phyloP scores from a whole-genome alignment of 306 rosid species.

The Cyclanthera cordifolia region DNA sequence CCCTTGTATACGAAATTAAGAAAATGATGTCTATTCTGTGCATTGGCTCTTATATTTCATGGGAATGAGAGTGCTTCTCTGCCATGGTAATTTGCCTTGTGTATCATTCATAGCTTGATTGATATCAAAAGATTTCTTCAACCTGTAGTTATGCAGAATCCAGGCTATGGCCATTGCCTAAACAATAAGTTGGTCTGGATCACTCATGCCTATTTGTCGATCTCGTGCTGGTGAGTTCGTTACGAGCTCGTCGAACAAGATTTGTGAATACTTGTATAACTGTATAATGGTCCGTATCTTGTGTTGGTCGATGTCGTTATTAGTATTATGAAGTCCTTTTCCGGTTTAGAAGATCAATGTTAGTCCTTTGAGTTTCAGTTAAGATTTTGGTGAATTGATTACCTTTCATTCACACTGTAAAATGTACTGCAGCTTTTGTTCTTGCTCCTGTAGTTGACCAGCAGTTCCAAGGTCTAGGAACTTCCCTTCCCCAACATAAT shows the following conservation, averaged over 20 bases:
- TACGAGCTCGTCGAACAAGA: background rate
- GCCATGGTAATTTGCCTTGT: background rate
- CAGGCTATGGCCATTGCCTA: background rate
- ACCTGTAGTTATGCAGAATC: background rate
- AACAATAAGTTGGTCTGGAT: background rate
- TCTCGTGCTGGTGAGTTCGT: background rate
- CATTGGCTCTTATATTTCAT: background rate
- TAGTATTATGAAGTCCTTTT: background rate
- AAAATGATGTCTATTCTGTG: conserved; percentile 4
- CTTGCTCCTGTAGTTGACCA: too few relatives aligned
- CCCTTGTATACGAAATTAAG: background rate
- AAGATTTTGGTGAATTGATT: background rate
- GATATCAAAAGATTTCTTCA: background rate
- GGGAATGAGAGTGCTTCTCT: background rate
- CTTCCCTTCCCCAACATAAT: too few relatives aligned
- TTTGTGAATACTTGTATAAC: conserved; percentile 9
- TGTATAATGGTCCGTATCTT: background rate
- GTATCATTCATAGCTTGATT: background rate
- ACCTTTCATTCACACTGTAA: conserved; percentile 3
- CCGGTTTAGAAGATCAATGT: background rate
- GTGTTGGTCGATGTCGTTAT: background rate
- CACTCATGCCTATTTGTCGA: background rate
- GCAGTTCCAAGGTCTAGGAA: too few relatives aligned
- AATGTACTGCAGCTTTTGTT: background rate
- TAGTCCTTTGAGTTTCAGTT: background rate